Conservation (phyloP, 2,329 filamentous ascomycete species). For the Falciphora oryzae region DNA sequence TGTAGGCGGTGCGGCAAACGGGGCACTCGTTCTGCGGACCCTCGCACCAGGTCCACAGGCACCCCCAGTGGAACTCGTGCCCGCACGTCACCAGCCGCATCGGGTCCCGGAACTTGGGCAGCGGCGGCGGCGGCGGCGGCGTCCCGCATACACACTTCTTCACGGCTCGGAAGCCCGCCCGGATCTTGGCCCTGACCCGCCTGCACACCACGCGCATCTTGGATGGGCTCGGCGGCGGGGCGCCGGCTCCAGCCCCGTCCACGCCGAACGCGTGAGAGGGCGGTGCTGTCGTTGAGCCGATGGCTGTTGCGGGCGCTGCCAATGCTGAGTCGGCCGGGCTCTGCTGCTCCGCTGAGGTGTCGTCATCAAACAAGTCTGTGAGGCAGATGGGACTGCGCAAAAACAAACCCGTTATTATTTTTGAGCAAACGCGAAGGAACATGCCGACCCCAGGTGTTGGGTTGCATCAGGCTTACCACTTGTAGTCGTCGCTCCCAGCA, state of each 20-base stretch:
- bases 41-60: background rate
- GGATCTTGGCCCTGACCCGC: background rate
- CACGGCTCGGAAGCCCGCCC: background rate
- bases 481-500: no score
- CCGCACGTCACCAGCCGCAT: background rate
- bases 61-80: background rate
- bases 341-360: background rate
- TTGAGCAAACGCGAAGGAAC: background rate
- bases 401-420: no score
- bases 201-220: background rate
- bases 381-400: background rate
- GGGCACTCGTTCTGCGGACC: background rate
- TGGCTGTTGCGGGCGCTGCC: no score
- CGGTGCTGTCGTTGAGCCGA: no score
- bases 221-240: no score
- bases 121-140: no score
- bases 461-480: background rate
- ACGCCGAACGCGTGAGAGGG: no score
- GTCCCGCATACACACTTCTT: background rate
- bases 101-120: background rate
- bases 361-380: background rate
- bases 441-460: no score
- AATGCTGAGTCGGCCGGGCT: no score
- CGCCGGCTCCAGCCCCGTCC: no score
- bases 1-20: background rate